Evolutionary conservation across 306 rosid genomes (phyloP).

Genomic region (Senna siamea): DNA sequence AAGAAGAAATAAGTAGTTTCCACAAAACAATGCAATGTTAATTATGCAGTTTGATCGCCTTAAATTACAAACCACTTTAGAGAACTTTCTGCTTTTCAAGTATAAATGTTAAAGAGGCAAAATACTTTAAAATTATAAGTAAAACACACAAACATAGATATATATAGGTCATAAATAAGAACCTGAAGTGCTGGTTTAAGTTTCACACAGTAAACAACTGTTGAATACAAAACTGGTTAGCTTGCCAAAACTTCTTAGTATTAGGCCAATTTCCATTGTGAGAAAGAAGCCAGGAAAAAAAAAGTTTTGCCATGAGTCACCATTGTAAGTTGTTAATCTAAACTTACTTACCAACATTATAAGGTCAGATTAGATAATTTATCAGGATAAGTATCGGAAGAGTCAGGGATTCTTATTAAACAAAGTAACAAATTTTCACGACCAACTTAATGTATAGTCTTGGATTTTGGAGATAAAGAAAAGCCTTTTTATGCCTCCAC

Average conservation of each 20-base stretch:
- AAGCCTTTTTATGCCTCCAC: not conserved
- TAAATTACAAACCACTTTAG: slow-evolving; percentile 20
- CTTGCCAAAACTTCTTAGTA: slow-evolving; percentile 8
- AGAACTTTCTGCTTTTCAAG: slow-evolving; percentile 13
- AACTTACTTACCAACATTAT: not conserved
- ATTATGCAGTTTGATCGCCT: slow-evolving; percentile 2
- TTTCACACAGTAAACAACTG: not conserved
- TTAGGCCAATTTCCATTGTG: not conserved
- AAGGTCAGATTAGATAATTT: not conserved
- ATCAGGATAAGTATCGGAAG: not conserved
- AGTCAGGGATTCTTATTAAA: not conserved
- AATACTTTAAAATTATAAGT: not conserved
- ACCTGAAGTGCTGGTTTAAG: not conserved
- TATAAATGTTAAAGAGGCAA: not conserved
- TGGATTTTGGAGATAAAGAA: not conserved
- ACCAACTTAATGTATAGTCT: not conserved
- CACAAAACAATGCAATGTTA: slow-evolving; percentile 26
- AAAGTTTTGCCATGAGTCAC: not conserved
- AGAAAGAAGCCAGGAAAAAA: not conserved
- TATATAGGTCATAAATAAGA: not conserved
- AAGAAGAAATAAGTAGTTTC: slow-evolving; percentile 14
- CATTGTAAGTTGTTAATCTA: slow-evolving; percentile 7
- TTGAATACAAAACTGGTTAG: not conserved
- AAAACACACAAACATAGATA: not conserved
- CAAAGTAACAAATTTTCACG: not conserved